Base-by-base conservation (phyloP, 495 filamentous ascomycete genomes). In the Rusavskia elegans region DNA sequence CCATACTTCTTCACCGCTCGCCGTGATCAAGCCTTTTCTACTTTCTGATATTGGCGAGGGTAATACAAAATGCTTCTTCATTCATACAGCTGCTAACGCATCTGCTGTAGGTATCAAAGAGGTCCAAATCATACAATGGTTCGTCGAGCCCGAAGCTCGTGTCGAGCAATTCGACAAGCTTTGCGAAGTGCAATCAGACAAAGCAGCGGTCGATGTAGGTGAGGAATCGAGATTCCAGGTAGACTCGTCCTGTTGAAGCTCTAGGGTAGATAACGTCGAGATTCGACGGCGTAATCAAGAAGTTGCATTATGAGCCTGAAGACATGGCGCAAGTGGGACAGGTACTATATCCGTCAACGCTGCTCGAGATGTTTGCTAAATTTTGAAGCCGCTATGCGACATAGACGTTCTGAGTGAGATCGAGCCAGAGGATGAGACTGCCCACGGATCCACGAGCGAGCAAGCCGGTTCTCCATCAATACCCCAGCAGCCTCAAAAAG, bases 71-170 rank as follows among this genome's bases (percentile, higher is more conserved):
- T 45, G 20, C 13, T 13, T 20, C 30, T 2, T 21, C n/a, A 13
- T 6, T 30, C 17, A 17, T 14, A 13, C 5, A 46, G 37, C 52
- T 23, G 35, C 49, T 51, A 29, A 45, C 13, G 5, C 10, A 19
- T 23, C 32, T 14, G 25, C 30, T 52, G 35, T 52, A 95, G 89
- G 92, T 46, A 98, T 97, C 61, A 87, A 88, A 57, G 92, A 98
- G 69, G 93, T 92, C 65, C 90, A 97, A 65, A 86, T 99, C 61
- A 97, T 97, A 59, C 93, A 97, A 71, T 99, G 93, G 93, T 99
- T 96, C 65, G 92, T 97, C 55, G 84, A 95, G 65, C 89, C 94
- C 49, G 89, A 85, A 48, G 93, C 93, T 23, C 81, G 87, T 50
- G 88, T 99, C 58, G 89, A 97, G 71, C 88, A 99, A 68, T 99